Percentiles rank a stretch among this genome's conserved stretches.
Conservation (phyloP, 2,329 filamentous ascomycete genomes). For the Furcasterigmium furcatum region DNA sequence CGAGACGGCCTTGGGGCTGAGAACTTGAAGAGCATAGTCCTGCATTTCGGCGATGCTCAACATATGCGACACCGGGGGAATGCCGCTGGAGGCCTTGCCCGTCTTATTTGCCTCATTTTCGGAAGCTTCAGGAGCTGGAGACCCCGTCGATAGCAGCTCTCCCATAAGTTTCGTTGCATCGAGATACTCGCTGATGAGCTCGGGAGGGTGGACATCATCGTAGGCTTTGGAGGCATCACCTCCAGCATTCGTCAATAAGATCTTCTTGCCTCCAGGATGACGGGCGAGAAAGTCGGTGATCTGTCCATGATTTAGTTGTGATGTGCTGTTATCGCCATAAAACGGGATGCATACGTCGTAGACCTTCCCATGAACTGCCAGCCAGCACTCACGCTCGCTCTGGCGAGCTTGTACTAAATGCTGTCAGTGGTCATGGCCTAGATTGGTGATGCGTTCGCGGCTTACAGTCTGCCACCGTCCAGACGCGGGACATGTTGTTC, state of each 20-base stretch:
- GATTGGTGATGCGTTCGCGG: too few relatives aligned
- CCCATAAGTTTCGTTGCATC: constrained; percentile 67
- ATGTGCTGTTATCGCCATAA: too few relatives aligned
- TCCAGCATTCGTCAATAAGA: constrained; percentile 77
- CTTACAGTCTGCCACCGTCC: not conserved
- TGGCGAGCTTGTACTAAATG: constrained; percentile 72
- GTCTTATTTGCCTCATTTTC: constrained; percentile 47
- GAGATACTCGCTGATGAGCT: constrained; percentile 74
- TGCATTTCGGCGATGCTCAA: constrained; percentile 83
- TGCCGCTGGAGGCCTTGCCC: constrained; percentile 12
- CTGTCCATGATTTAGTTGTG: too few relatives aligned
- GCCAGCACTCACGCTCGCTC: constrained; percentile 75
- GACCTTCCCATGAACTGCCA: constrained; percentile 75
- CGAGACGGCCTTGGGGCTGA: constrained; percentile 76
- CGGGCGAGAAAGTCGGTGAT: constrained; percentile 63
- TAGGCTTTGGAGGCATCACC: constrained; percentile 82
- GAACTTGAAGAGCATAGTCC: constrained; percentile 65
- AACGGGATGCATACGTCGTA: constrained; percentile 70
- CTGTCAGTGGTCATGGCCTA: too few relatives aligned
- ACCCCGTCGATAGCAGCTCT: constrained; percentile 51
- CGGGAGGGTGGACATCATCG: constrained; percentile 79
- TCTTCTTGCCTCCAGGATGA: constrained; percentile 76
- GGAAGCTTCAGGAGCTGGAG: not conserved
- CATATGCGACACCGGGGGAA: constrained; percentile 57
- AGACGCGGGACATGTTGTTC: not conserved